These are phyloP conservation scores for Ogataea minuta DNA, from an alignment of 805 yeast species.

Conservation along the genomic window DNA sequence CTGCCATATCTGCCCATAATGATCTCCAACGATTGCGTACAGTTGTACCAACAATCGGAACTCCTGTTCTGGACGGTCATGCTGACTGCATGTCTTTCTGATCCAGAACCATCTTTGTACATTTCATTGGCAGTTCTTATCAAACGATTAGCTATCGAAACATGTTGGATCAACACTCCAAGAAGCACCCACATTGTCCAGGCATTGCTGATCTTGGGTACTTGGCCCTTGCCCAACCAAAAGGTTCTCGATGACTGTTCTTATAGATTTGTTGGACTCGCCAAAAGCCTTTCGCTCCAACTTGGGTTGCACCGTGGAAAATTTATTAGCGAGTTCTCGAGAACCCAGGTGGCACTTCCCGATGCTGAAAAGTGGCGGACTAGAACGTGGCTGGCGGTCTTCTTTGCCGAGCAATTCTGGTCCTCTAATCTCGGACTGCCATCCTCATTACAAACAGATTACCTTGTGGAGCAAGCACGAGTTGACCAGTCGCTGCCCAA, in stretches of 20 bases:
- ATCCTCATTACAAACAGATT: constrained; percentile 81
- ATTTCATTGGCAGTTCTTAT: constrained; percentile 71
- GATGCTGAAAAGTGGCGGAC: constrained; percentile 95
- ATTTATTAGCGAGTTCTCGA: constrained; percentile 83
- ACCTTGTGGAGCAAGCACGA: constrained; percentile 74
- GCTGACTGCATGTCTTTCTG: constrained; percentile 80
- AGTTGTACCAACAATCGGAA: constrained; percentile 79
- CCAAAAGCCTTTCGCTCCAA: constrained; percentile 80
- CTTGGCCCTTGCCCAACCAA: constrained; percentile 92
- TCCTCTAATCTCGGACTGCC: constrained; percentile 85
- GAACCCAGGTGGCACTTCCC: constrained; percentile 84
- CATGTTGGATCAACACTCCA: constrained; percentile 92
- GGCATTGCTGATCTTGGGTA: constrained; percentile 76
- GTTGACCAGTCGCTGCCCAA: constrained; percentile 64
- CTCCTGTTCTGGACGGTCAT: constrained; percentile 88
- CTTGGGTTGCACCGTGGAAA: constrained; percentile 89
- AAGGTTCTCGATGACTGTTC: constrained; percentile 91
- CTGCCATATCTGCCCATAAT: constrained; percentile 80
- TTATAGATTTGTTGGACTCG: constrained; percentile 83
- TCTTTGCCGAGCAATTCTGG: constrained; percentile 88
- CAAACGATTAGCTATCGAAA: constrained; percentile 83
- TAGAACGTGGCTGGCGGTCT: constrained; percentile 86
- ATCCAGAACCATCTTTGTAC: constrained; percentile 83
- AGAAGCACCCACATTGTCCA: constrained; percentile 92
- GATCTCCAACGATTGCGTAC: constrained; percentile 66